Conservation (phyloP, 805 yeast genomes). For the Candida succiphila region DNA sequence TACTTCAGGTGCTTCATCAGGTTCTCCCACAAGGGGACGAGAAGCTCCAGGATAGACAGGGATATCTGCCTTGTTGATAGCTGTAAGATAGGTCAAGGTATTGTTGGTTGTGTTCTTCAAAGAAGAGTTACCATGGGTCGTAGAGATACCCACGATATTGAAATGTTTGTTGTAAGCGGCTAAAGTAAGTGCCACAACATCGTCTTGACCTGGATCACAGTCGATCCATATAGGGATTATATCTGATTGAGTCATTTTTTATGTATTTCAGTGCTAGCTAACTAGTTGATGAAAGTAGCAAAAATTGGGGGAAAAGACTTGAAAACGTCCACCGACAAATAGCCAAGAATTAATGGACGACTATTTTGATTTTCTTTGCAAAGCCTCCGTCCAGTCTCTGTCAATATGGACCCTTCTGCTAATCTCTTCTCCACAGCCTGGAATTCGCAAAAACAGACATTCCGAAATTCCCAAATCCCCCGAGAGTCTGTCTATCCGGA, state of each 20-base stretch:
- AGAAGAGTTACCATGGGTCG: conserved; percentile 67
- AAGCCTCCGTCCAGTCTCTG: too few species aligned
- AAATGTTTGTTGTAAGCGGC: conserved; percentile 51
- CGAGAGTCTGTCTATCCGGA: too few species aligned
- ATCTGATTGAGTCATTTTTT: conserved; percentile 1
- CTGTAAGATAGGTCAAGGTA: conserved; percentile 56
- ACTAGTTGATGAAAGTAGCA: too few species aligned
- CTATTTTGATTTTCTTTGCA: too few species aligned
- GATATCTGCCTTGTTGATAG: conserved; percentile 38
- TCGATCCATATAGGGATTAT: conserved; percentile 74
- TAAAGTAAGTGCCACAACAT: conserved; percentile 63
- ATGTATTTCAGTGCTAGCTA: too few species aligned
- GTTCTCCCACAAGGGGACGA: conserved; percentile 41
- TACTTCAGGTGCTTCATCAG: conserved; percentile 47
- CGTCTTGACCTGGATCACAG: conserved; percentile 92
- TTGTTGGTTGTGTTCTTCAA: conserved; percentile 58
- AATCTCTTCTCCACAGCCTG: too few species aligned
- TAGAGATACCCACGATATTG: conserved; percentile 57
- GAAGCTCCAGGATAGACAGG: conserved; percentile 62
- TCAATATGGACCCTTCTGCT: too few species aligned
- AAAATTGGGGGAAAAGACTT: too few species aligned
- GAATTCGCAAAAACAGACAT: too few species aligned
- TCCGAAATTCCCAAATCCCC: too few species aligned
- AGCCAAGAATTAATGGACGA: too few species aligned
- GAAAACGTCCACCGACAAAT: too few species aligned